Evolutionary conservation across 73 alveolate species (phyloP), one percentile per base, ranked within the genome.

Genomic region (Paramecium pentaurelia): DNA sequence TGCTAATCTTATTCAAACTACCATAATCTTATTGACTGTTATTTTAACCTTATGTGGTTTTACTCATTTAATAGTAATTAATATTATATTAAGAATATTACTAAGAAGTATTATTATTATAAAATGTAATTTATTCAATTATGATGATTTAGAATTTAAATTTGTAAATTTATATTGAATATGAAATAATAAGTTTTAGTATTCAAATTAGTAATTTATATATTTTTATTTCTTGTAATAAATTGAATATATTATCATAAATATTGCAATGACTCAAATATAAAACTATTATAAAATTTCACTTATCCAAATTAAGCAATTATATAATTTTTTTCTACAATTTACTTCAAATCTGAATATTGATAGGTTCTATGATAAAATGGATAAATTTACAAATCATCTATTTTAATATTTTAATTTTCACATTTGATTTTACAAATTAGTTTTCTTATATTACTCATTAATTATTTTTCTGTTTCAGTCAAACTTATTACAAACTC

Each of bases 221-320:
- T 51, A 51, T 47, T 47, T 47, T 7, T 47, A 7, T 47, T 47
- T 47, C 59, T 47, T 47, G 16, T 14, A 6, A n/a, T 49, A 49
- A 49, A 14, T 49, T 14, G 22, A 49, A 49, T 14, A 49, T 60
- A 60, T 22, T 60, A 18, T 64, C 84, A 64, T 64, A 64, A 64
- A 64, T 64, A 64, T 34, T 64, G 47, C 20, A 75, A 36, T 22
- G 91, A 80, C 25, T 80, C 91, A 80, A 42, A 80, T 32, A 80
- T 49, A 47, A 80, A 80, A 32, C 58, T 27, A 80, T 80, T 49
- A 47, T 45, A 80, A 80, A 80, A 80, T 80, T 14, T 49, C 47
- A 80, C 45, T 8, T 25, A 32, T 45, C 91, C 91, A 25, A 80
- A 80, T 27, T 49, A 8, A 20, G 58, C 73, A n/a, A 80, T 45